Evolutionary conservation across 1,284 basidiomycete genomes (phyloP).

Genomic region (Mycosarcoma maydis): DNA sequence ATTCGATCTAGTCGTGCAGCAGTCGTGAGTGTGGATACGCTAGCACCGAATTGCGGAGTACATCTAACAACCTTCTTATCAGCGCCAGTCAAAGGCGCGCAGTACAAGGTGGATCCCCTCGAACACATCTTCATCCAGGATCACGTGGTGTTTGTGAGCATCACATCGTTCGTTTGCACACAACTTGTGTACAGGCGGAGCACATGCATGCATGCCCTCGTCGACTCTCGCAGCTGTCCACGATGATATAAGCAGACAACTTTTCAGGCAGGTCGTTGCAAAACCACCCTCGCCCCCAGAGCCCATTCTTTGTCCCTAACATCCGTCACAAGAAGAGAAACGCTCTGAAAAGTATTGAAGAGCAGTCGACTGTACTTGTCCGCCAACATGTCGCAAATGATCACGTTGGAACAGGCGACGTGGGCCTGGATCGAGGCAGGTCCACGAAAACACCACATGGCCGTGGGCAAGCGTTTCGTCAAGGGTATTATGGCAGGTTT

Average conservation of each 20-base stretch:
- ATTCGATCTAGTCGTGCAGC: conserved; percentile 5
- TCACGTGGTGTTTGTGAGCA: too few relatives aligned
- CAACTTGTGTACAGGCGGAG: too few relatives aligned
- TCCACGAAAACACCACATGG: conserved; percentile 42
- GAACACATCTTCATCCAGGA: too few relatives aligned
- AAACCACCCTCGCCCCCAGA: too few relatives aligned
- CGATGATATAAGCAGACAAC: neutral
- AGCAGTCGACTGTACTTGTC: neutral
- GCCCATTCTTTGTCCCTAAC: too few relatives aligned
- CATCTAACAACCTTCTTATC: too few relatives aligned
- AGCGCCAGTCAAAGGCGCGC: too few relatives aligned
- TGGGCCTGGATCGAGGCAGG: conserved; percentile 58
- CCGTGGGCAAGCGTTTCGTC: conserved; percentile 47
- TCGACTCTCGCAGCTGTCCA: too few relatives aligned
- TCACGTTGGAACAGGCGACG: conserved; percentile 54
- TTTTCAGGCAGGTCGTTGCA: too few relatives aligned
- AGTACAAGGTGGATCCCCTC: neutral
- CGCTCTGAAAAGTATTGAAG: neutral
- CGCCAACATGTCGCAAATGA: conserved; percentile 48
- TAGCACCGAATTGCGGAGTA: neutral
- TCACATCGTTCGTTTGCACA: conserved; percentile 2
- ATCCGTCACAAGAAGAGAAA: neutral
- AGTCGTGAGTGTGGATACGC: too few relatives aligned
- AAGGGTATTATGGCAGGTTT: conserved; percentile 55
- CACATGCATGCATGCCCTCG: too few relatives aligned